These are phyloP conservation scores for Filobasidium wieringae DNA, from an alignment of 768 basidiomycete species.

Conservation along the genomic window DNA sequence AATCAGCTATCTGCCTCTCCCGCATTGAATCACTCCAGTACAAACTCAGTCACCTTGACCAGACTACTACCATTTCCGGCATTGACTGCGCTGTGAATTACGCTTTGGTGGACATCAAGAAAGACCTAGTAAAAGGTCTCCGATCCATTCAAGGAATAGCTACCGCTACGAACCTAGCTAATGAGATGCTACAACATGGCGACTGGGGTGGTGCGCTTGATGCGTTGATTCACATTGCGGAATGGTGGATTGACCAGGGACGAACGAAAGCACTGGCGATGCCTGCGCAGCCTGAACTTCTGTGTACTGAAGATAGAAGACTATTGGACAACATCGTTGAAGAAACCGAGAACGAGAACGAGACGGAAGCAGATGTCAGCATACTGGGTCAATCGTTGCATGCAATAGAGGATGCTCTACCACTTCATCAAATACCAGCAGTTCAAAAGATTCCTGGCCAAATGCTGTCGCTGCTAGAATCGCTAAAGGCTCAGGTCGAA, in stretches of 20 bases:
- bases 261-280: too few species aligned
- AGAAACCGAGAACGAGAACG: too few species aligned
- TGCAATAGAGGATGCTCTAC: too few species aligned
- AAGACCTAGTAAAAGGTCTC: slow-evolving; percentile 47
- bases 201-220: slow-evolving; percentile 79
- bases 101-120: slow-evolving; percentile 48
- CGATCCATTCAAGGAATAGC: slow-evolving; percentile 33
- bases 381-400: too few species aligned
- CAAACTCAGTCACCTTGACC: slow-evolving; percentile 64
- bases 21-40: slow-evolving; percentile 61
- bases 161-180: slow-evolving; percentile 50
- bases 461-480: too few species aligned
- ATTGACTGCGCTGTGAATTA: slow-evolving; percentile 56
- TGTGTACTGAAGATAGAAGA: too few species aligned
- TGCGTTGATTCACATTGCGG: slow-evolving; percentile 32
- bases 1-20: slow-evolving; percentile 68
- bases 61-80: slow-evolving; percentile 64
- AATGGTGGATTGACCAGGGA: slow-evolving; percentile 38
- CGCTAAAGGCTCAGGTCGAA: too few species aligned
- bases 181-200: slow-evolving; percentile 65
- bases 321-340: too few species aligned
- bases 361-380: too few species aligned
- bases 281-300: too few species aligned
- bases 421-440: too few species aligned
- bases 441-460: too few species aligned